A percentile compares a stretch with the other conserved stretches of the same genome.
phyloP scores from a whole-genome alignment of 768 basidiomycete species.

The Lactarius psammicola region DNA sequence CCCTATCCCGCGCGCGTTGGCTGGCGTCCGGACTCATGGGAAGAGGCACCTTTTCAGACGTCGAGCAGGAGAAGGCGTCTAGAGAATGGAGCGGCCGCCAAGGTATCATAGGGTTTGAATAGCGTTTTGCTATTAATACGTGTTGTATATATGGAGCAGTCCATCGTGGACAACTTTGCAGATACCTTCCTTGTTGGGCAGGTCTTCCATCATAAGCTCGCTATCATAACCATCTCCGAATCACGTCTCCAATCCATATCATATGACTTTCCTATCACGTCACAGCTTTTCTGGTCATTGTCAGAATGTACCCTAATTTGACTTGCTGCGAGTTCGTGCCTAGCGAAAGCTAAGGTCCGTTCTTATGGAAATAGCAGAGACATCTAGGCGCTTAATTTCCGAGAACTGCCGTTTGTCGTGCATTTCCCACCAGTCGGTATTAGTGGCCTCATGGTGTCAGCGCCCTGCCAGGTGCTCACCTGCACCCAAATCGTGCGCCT shows the following conservation, averaged over 20 bases:
- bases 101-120: constrained; percentile 20
- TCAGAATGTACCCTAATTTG: constrained; percentile 12
- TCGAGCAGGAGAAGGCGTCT: constrained; percentile 30
- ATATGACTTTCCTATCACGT: constrained; percentile 24
- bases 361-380: constrained; percentile 7
- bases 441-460: constrained; percentile 27
- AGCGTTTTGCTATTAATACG: constrained; percentile 10
- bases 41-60: constrained; percentile 32
- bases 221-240: constrained; percentile 27
- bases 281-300: constrained; percentile 16
- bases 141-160: constrained; percentile 13
- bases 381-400: constrained; percentile 13
- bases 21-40: constrained; percentile 25
- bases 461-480: constrained; percentile 15
- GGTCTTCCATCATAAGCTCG: constrained; percentile 6
- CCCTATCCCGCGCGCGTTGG: constrained; percentile 23
- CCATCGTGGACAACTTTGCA: constrained; percentile 9
- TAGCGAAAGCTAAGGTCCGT: constrained; percentile 4
- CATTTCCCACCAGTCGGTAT: constrained; percentile 23
- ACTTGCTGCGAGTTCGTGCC: constrained; percentile 12
- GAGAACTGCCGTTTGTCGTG: constrained; percentile 14
- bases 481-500: constrained; percentile 19
- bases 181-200: constrained; percentile 5
- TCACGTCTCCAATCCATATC: constrained; percentile 10
- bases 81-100: constrained; percentile 27